Conservation (phyloP, 2,329 filamentous ascomycete genomes). For the Stemphylium beticola region DNA sequence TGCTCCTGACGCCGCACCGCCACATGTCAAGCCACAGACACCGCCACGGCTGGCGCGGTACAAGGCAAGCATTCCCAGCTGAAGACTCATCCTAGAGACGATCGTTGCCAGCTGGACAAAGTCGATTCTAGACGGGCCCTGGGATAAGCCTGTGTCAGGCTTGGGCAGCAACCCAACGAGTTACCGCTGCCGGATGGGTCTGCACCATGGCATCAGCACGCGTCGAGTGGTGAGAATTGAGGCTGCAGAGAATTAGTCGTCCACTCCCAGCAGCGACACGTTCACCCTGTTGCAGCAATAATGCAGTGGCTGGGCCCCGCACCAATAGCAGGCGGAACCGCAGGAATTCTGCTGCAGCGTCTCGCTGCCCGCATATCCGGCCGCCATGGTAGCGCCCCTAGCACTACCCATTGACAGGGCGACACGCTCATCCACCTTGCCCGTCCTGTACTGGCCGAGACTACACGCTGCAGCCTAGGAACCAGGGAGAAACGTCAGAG, state of each 20-base stretch:
- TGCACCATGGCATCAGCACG: slow-evolving; percentile 35
- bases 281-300: slow-evolving; percentile 34
- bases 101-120: background rate
- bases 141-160: too few species aligned
- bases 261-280: slow-evolving; percentile 42
- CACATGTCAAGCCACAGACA: slow-evolving; percentile 3
- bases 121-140: background rate
- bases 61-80: slow-evolving; percentile 3
- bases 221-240: slow-evolving; percentile 16
- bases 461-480: slow-evolving; percentile 28
- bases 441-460: slow-evolving; percentile 29
- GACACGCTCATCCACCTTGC: slow-evolving; percentile 36
- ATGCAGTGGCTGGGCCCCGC: slow-evolving; percentile 1
- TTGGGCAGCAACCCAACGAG: slow-evolving; percentile 33
- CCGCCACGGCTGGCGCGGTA: slow-evolving; percentile 9
- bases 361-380: slow-evolving; percentile 45
- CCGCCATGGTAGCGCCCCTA: slow-evolving; percentile 23
- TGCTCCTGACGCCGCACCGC: slow-evolving; percentile 1
- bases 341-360: slow-evolving; percentile 26
- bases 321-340: slow-evolving; percentile 9
- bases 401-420: slow-evolving; percentile 37
- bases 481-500: slow-evolving; percentile 40
- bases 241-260: slow-evolving; percentile 23
- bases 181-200: slow-evolving; percentile 25
- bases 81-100: background rate